Conservation (phyloP, 768 basidiomycete genomes). For the Pilatotrama ljubarskyi region DNA sequence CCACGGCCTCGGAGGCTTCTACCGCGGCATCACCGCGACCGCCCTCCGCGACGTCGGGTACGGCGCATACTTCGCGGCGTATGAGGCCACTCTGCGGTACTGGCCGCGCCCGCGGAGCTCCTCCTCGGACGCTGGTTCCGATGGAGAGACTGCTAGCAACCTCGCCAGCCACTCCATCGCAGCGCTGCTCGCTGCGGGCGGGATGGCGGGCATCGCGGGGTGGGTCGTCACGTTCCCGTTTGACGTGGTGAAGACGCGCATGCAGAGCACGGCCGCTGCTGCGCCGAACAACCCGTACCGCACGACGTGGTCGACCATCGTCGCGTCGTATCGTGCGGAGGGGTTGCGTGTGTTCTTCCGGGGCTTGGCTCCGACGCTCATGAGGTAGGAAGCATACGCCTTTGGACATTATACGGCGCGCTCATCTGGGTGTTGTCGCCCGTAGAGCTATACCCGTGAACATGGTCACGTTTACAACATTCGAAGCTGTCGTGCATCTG, state of each 20-base stretch:
- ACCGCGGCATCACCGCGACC: constrained; percentile 74
- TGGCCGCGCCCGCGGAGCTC: constrained; percentile 40
- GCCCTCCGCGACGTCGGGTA: constrained; percentile 79
- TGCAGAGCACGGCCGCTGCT: constrained; percentile 52
- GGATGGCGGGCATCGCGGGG: constrained; percentile 71
- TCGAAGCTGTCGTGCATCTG: constrained; percentile 56
- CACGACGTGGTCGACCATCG: constrained; percentile 57
- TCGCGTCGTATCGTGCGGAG: constrained; percentile 60
- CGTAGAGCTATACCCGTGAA: constrained; percentile 81
- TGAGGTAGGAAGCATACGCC: constrained; percentile 62
- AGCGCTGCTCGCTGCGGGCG: constrained; percentile 70
- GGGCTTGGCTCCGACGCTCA: constrained; percentile 77
- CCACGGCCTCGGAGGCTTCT: constrained; percentile 66
- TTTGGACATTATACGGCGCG: not conserved
- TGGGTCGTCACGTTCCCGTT: constrained; percentile 86
- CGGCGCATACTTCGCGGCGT: constrained; percentile 78
- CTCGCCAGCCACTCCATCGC: constrained; percentile 47
- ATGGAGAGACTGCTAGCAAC: constrained; percentile 43
- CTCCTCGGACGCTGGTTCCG: constrained; percentile 33
- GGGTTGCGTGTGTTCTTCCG: constrained; percentile 72
- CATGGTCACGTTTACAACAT: constrained; percentile 77
- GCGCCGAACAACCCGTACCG: constrained; percentile 51
- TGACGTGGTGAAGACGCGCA: constrained; percentile 88
- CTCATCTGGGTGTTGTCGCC: not conserved
- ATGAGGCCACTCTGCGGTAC: constrained; percentile 62